These are phyloP conservation scores for Carallia brachiata DNA, from an alignment of 345 rosid species.

Conservation along the genomic window DNA sequence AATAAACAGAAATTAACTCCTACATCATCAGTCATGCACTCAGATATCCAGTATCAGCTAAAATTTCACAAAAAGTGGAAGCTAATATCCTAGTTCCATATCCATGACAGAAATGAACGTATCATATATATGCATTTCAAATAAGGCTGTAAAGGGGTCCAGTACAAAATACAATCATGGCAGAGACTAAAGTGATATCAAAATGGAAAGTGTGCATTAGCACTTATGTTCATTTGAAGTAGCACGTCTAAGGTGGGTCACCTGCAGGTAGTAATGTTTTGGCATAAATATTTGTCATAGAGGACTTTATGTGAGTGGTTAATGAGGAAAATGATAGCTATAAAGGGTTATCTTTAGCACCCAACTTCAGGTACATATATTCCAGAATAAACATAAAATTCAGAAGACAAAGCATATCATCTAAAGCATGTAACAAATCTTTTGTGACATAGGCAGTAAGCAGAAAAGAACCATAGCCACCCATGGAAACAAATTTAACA, in stretches of 20 bases:
- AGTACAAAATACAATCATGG: too few species aligned
- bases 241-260: neutral
- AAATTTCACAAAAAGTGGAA: too few species aligned
- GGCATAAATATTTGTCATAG: neutral
- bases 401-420: neutral
- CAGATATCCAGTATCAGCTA: too few species aligned
- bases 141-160: too few species aligned
- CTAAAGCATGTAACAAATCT: neutral
- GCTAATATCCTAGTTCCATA: too few species aligned
- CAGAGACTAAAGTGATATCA: neutral
- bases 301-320: neutral
- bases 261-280: neutral
- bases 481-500: slow-evolving; percentile 9
- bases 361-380: neutral
- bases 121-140: too few species aligned
- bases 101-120: too few species aligned
- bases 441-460: neutral
- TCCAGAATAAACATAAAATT: slow-evolving; percentile 5
- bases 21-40: too few species aligned
- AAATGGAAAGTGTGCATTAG: neutral
- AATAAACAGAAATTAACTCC: too few species aligned
- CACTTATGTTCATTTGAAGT: neutral
- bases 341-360: neutral
- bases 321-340: neutral
- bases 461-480: neutral